phyloP scores from a whole-genome alignment of 148 eudicot genomes.

The Nepenthes gracilis region DNA sequence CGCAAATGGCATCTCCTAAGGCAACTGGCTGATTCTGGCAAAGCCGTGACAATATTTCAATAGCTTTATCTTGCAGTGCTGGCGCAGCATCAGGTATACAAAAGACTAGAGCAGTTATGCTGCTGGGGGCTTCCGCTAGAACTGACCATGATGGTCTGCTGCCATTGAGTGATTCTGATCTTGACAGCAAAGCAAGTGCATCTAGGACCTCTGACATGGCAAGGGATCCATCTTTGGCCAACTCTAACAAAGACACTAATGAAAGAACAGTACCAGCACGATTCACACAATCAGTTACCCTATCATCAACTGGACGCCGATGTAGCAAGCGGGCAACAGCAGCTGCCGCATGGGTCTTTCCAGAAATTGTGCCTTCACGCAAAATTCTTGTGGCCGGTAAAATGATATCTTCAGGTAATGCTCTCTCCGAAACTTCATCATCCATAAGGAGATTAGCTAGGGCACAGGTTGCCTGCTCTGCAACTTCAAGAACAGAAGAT shows the following conservation, averaged over 20 bases:
- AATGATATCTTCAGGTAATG: slow-evolving; percentile 66
- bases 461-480: slow-evolving; percentile 91
- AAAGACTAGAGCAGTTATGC: slow-evolving; percentile 64
- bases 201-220: slow-evolving; percentile 74
- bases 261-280: slow-evolving; percentile 82
- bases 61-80: slow-evolving; percentile 75
- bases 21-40: slow-evolving; percentile 50
- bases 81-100: slow-evolving; percentile 60
- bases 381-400: slow-evolving; percentile 83
- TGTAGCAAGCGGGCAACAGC: slow-evolving; percentile 79
- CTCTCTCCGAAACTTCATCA: slow-evolving; percentile 53
- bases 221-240: slow-evolving; percentile 42
- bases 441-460: slow-evolving; percentile 81
- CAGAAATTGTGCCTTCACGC: slow-evolving; percentile 58
- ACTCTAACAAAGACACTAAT: slow-evolving; percentile 62
- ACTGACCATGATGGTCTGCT: slow-evolving; percentile 74
- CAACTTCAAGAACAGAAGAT: slow-evolving; percentile 65
- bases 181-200: slow-evolving; percentile 76
- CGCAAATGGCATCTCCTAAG: slow-evolving; percentile 54
- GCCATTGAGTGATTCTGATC: slow-evolving; percentile 41
- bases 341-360: slow-evolving; percentile 90
- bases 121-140: slow-evolving; percentile 60
- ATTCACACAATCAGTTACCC: slow-evolving; percentile 58
- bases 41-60: slow-evolving; percentile 75
- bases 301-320: slow-evolving; percentile 47